Evolutionary conservation across 176 grass and related monocot species (phyloP).

Genomic region (maize (Zea mays)): Zm-B73-REFERENCE-NAM-5.0 NC_050102.1:178293501-178294000

Average conservation of each 20-base stretch:
- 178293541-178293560: conserved; percentile 60
- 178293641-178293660: too few relatives aligned
- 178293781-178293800: conserved; percentile 46
- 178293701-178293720: too few relatives aligned
- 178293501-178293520: conserved; percentile 62
- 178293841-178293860: neutral
- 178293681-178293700: too few relatives aligned
- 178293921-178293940: conserved; percentile 38
- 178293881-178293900: too few relatives aligned
- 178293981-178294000: conserved; percentile 42
- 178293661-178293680: too few relatives aligned
- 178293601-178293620: conserved; percentile 68
- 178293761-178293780: conserved; percentile 58
- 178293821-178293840: conserved; percentile 65
- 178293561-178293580: conserved; percentile 56
- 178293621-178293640: conserved; percentile 67
- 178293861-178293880: neutral
- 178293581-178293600: conserved; percentile 56
- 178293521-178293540: conserved; percentile 53
- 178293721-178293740: neutral
- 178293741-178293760: conserved; percentile 52
- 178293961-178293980: conserved; percentile 54
- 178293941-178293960: conserved; percentile 42
- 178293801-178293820: conserved; percentile 60
- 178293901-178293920: too few relatives aligned